Base-by-base conservation (phyloP, 2,329 filamentous ascomycete species). In the Hymenoscyphus scutula region DNA sequence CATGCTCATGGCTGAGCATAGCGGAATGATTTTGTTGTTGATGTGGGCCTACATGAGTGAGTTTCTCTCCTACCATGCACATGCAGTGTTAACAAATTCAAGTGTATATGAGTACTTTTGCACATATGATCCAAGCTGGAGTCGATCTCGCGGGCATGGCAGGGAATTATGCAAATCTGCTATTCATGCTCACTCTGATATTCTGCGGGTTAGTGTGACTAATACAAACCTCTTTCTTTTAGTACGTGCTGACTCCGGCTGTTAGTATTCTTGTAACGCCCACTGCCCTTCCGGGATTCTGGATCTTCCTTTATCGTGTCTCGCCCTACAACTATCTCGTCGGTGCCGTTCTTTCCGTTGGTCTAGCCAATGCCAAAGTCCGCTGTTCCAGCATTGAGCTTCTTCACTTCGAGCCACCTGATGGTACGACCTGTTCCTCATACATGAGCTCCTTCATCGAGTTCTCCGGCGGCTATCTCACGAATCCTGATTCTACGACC, bases 301-400 rank as follows among this genome's bases (percentile, higher is more conserved):
- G 90, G 89, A 88, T 89, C 69, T 92, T 92, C 80, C 91, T 92
- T 88, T 95, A 94, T 76, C 85, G 89, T 53, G 78, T 92, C 59
- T 92, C 88, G 0, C 92, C 92, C 0, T 90, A 96, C 59, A 93
- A 89, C 0, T 97, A 97, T 74, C 78, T 95, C 19, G 85, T 95
- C 17, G 83, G 83, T 4, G 90, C 88, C 19, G 86, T 96, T 78
- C 76, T 94, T 0, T 82, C 87, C 0, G 84, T 83, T 0, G 90
- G 85, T 3, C 78, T 97, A 2, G 89, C 89, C 57, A 88, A 89
- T 71, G 85, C 85, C 0, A 56, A 77, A 0, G 86, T 94, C 34
- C 69, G 74, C 0, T 97, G 92, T 75, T 84, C 89, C 1, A 67
- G 74, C 5, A 90, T 89, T 72, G 92, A 97, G 74, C 81, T 84